Evolutionary conservation across 495 filamentous ascomycete genomes (phyloP).

Genomic region (Lophiotrema nucula): DNA sequence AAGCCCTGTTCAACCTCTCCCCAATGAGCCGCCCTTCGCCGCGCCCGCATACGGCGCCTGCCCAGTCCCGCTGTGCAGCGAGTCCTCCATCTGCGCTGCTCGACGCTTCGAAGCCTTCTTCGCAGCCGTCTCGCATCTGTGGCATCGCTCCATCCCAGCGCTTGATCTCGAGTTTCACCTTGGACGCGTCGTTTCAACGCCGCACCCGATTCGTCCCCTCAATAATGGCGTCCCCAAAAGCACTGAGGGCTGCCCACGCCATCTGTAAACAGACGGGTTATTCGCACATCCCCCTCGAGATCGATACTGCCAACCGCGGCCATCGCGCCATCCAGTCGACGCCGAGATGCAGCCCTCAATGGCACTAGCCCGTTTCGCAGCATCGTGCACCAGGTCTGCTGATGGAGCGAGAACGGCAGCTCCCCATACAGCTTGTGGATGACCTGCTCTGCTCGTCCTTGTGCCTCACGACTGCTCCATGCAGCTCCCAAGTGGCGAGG

Average conservation of each 20-base stretch:
- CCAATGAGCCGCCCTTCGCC: neutral
- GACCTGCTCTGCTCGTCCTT: no score
- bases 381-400: neutral
- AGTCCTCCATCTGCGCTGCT: neutral
- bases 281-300: neutral
- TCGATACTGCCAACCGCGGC: neutral
- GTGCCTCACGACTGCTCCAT: neutral
- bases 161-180: slow-evolving; percentile 20
- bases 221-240: slow-evolving; percentile 3
- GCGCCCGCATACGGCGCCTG: no score
- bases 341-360: neutral
- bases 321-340: slow-evolving; percentile 1
- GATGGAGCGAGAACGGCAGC: neutral
- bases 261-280: neutral
- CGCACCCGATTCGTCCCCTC: neutral
- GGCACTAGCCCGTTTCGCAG: neutral
- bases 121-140: slow-evolving; percentile 18
- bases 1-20: neutral
- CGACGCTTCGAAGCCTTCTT: neutral
- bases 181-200: slow-evolving; percentile 14
- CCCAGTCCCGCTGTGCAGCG: neutral
- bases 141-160: slow-evolving; percentile 14
- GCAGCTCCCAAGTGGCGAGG: no score
- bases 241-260: neutral
- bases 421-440: no score